Conservation (phyloP, 192 early-diverging fungal species). For the Dispira simplex region DNA sequence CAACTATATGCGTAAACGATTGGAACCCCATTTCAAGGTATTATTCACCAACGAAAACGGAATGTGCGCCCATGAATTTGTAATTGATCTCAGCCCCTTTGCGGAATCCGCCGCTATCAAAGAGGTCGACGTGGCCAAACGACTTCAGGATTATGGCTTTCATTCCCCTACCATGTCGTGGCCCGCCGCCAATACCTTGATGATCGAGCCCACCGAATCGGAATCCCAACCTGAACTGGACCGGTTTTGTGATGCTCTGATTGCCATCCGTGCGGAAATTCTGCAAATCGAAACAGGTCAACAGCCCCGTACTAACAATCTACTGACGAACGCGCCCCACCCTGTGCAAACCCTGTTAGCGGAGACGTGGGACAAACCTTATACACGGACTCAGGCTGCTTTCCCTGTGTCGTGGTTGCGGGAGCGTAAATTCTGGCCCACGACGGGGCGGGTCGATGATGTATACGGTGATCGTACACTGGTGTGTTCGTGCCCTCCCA, state of each 20-base stretch:
- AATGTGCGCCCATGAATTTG: slow-evolving; percentile 98
- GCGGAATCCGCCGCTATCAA: slow-evolving; percentile 56
- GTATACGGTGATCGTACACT: slow-evolving; percentile 91
- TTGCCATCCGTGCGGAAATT: slow-evolving; percentile 88
- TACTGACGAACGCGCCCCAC: slow-evolving; percentile 83
- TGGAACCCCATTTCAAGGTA: slow-evolving; percentile 82
- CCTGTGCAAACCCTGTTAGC: slow-evolving; percentile 57
- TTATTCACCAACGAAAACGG: slow-evolving; percentile 87
- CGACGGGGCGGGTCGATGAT: slow-evolving; percentile 84
- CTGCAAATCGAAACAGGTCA: slow-evolving; percentile 69
- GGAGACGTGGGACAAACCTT: slow-evolving; percentile 76
- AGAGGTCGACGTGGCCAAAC: slow-evolving; percentile 97
- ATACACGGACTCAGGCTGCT: slow-evolving; percentile 76
- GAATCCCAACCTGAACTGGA: slow-evolving; percentile 88
- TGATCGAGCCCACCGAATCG: slow-evolving; percentile 99
- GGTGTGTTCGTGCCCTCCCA: slow-evolving; percentile 89
- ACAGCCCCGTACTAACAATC: slow-evolving; percentile 74
- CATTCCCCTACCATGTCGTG: slow-evolving; percentile 99
- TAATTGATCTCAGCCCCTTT: slow-evolving; percentile 92
- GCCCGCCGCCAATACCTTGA: slow-evolving; percentile 96
- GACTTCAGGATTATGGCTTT: slow-evolving; percentile 97
- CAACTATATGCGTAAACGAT: slow-evolving; percentile 94
- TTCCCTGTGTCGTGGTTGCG: slow-evolving; percentile 72
- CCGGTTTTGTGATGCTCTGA: slow-evolving; percentile 97
- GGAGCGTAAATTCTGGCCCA: slow-evolving; percentile 96